Conservation (phyloP, 2,329 filamentous ascomycete genomes). For the Nothophaeocryptopus gaeumannii region DNA sequence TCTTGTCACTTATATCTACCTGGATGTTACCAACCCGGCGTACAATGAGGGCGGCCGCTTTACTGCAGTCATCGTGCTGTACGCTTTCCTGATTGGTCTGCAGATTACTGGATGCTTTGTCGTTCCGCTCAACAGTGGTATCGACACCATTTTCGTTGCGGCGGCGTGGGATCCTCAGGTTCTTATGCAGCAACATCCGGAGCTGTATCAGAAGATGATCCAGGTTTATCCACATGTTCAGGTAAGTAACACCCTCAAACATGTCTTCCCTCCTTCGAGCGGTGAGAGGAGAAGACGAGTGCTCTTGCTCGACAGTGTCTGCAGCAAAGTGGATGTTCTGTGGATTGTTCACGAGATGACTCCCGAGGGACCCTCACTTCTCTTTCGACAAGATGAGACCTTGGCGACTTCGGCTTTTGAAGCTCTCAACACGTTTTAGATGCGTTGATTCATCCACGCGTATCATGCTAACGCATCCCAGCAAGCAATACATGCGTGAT, state of each 20-base stretch:
- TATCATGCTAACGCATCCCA: constrained; percentile 42
- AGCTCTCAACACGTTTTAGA: neutral
- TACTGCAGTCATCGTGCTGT: constrained; percentile 76
- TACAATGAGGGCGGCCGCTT: constrained; percentile 70
- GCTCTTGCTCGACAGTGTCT: no score
- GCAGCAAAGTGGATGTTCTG: no score
- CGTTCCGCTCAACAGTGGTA: constrained; percentile 80
- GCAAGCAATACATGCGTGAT: constrained; percentile 57
- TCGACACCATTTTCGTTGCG: constrained; percentile 89
- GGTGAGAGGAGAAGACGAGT: neutral
- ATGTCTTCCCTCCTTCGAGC: neutral
- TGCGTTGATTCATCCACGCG: constrained; percentile 3
- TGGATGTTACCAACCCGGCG: constrained; percentile 72
- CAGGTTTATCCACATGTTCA: constrained; percentile 68
- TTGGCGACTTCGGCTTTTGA: no score
- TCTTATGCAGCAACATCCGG: constrained; percentile 74
- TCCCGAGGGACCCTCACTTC: no score
- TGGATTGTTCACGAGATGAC: no score
- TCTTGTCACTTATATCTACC: constrained; percentile 80
- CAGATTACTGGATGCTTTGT: constrained; percentile 90
- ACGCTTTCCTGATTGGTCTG: constrained; percentile 83
- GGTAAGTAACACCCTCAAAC: constrained; percentile 6
- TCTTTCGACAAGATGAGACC: no score
- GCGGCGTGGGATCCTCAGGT: constrained; percentile 66
- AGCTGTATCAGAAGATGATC: constrained; percentile 77